phyloP scores from a whole-genome alignment of 2,329 filamentous ascomycete genomes.

The Coniella vitis region DNA sequence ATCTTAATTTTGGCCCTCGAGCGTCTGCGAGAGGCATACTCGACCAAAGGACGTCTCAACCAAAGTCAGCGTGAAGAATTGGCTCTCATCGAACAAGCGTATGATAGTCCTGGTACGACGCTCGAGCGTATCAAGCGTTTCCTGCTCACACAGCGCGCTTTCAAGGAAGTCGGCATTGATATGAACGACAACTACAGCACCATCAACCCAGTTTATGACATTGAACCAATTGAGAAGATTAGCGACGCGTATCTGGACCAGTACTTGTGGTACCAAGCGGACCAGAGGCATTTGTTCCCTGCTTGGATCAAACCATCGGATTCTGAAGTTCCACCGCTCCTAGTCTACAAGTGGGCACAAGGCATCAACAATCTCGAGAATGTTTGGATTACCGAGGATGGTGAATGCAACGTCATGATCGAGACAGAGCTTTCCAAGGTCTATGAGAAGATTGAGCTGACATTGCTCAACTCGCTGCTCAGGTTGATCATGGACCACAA shows the following conservation, averaged over 20 bases:
- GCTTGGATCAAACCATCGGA: constrained; percentile 99
- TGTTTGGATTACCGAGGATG: constrained; percentile 89
- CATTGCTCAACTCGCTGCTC: constrained; percentile 84
- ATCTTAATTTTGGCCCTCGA: constrained; percentile 94
- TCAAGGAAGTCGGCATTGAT: constrained; percentile 98
- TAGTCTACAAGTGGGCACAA: constrained; percentile 98
- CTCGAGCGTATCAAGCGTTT: constrained; percentile 96
- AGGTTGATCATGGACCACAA: constrained; percentile 99
- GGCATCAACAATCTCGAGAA: constrained; percentile 97
- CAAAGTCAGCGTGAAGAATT: constrained; percentile 97
- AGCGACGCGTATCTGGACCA: constrained; percentile 98
- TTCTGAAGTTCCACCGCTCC: constrained; percentile 87
- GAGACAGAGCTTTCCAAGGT: constrained; percentile 98
- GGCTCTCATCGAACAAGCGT: constrained; percentile 94
- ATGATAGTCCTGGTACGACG: constrained; percentile 94
- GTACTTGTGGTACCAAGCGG: constrained; percentile 98
- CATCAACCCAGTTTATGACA: constrained; percentile 98
- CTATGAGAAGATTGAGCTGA: constrained; percentile 98
- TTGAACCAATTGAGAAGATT: constrained; percentile 98
- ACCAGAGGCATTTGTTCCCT: constrained; percentile 93
- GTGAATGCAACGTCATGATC: constrained; percentile 97
- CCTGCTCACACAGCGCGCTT: constrained; percentile 90
- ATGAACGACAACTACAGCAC: constrained; percentile 99
- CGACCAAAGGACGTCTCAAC: constrained; percentile 92
- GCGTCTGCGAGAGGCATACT: constrained; percentile 89